Evolutionary conservation across 352 stramenopile genomes (phyloP), one percentile per base, ranked within the genome.

Genomic region (Globisporangium camurandrum): DNA sequence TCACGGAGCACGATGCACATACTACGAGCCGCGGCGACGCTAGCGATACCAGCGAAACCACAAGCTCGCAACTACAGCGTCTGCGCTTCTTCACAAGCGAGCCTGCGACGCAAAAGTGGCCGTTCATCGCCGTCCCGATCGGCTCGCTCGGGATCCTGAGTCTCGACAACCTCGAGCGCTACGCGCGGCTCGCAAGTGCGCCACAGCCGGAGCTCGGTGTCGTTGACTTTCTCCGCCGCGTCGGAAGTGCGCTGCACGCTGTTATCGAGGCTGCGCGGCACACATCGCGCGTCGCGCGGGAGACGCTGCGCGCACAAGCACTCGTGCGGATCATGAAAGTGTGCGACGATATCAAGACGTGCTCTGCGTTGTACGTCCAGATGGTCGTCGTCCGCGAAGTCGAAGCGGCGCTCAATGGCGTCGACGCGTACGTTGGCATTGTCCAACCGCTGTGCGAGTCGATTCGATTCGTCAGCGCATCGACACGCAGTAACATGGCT

Each of bases 141-240:
- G 70, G 64, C 2, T 38, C 28, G 0, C 11, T 74, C 12, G 81
- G 81, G 1, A 52, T 88, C 0, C 49, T 93, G 3, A 62, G 70
- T 6, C 49, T 90, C n/a, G 69, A 90, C 49, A 80, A 88, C 24
- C 59, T 93, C 34, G 57, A 71, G 16, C 57, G 44, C 1, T 86
- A 89, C 37, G 67, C 66, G 26, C 57, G 57, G 0, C 49, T 79
- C 2, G 46, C 71, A 1, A 43, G 54, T 14, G 69, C 77, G 36
- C 2, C 49, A 0, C 76, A 88, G 19, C 81, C 81, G 16, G 81
- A 93, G 56, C 61, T 88, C 12, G 81, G 81, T 0, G 44, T 93
- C 12, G 67, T 90, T n/a, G 81, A 93, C 49, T 90, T 87, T 45
- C 47, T 93, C 10, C 59, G 62, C 9, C 71, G 67, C 37, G 56